These are phyloP conservation scores for Xylaria palmicola DNA, from an alignment of 495 filamentous ascomycete species.

Conservation along the genomic window DNA sequence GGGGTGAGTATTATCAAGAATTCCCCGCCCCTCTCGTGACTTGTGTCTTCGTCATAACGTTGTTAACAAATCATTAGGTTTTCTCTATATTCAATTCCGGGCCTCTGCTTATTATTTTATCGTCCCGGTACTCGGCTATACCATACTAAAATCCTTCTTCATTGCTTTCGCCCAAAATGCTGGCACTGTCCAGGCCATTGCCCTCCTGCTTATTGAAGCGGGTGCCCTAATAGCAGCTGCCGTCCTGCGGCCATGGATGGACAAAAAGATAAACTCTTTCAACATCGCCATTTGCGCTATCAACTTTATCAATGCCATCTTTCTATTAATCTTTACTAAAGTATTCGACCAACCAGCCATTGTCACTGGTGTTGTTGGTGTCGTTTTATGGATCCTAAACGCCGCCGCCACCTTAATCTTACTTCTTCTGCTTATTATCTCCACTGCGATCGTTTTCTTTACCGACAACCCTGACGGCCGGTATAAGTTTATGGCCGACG, in stretches of 20 bases:
- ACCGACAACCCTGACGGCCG: slow-evolving; percentile 94
- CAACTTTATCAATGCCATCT: slow-evolving; percentile 89
- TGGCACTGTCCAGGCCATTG: slow-evolving; percentile 78
- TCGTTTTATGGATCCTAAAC: slow-evolving; percentile 90
- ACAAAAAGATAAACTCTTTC: slow-evolving; percentile 97
- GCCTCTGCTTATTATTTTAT: slow-evolving; percentile 98
- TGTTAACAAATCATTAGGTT: slow-evolving; percentile 45
- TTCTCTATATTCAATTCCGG: slow-evolving; percentile 96
- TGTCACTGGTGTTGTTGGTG: slow-evolving; percentile 89
- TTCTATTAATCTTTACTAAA: slow-evolving; percentile 75
- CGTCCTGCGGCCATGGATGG: slow-evolving; percentile 93
- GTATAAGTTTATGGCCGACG: slow-evolving; percentile 95
- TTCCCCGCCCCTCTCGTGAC: neutral
- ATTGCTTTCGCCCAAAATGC: slow-evolving; percentile 76
- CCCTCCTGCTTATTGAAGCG: slow-evolving; percentile 82
- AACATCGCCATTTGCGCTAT: slow-evolving; percentile 89
- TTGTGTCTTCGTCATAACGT: neutral
- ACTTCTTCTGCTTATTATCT: slow-evolving; percentile 81
- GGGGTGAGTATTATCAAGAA: slow-evolving; percentile 50
- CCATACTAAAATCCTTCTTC: slow-evolving; percentile 84
- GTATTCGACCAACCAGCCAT: slow-evolving; percentile 82
- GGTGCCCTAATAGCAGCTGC: slow-evolving; percentile 73
- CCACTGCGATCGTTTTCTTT: slow-evolving; percentile 77
- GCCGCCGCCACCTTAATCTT: slow-evolving; percentile 85
- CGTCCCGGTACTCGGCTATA: slow-evolving; percentile 75